Percentiles rank a stretch among this genome's conserved stretches.
These are phyloP conservation scores for Aethionema arabicum DNA, from an alignment of 345 rosid species.

Conservation along the genomic window DNA sequence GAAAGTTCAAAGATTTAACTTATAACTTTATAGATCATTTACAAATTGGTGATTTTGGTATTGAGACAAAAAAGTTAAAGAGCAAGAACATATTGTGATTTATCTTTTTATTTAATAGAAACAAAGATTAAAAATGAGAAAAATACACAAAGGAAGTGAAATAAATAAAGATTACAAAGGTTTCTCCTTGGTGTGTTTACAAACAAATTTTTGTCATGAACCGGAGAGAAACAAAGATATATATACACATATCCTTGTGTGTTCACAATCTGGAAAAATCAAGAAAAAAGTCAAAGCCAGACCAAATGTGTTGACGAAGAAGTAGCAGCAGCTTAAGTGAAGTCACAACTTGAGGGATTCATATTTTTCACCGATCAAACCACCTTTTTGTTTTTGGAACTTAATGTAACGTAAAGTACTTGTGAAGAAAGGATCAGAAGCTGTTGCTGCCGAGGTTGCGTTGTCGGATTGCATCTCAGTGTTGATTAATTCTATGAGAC, in stretches of 20 bases:
- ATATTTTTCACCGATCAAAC: constrained; percentile 67
- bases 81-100: background rate
- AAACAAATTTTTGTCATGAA: background rate
- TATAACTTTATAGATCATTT: no score
- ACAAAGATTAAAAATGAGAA: constrained; percentile 10
- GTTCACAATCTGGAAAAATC: constrained; percentile 3
- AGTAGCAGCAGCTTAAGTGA: background rate
- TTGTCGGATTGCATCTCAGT: constrained; percentile 73
- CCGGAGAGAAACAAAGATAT: constrained; percentile 23
- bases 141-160: background rate
- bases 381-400: constrained; percentile 84
- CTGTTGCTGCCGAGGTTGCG: constrained; percentile 42
- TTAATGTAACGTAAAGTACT: constrained; percentile 64
- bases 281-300: constrained; percentile 10
- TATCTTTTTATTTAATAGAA: background rate
- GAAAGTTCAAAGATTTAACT: no score
- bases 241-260: constrained; percentile 16
- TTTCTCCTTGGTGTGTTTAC: constrained; percentile 2
- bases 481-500: constrained; percentile 64
- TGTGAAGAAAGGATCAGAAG: constrained; percentile 60
- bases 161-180: constrained; percentile 14
- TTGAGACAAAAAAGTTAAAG: background rate
- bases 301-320: background rate
- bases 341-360: constrained; percentile 52
- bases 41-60: no score